phyloP scores from a whole-genome alignment of 176 grass and related monocot species.

The Rhynchospora tenuis region DNA sequence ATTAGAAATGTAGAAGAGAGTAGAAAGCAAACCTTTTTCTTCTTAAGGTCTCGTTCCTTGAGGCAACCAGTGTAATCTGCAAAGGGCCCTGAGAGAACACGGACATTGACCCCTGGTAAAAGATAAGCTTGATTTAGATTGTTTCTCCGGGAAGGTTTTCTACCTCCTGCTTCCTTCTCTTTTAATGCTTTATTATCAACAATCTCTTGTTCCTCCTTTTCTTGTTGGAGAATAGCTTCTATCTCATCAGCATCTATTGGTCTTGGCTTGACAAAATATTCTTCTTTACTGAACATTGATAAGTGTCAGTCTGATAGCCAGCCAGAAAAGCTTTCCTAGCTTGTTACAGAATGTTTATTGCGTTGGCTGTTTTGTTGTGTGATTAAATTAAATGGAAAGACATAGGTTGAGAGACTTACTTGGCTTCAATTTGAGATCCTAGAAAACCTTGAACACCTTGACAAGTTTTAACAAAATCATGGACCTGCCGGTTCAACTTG shows the following conservation, averaged over 20 bases:
- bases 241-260: conserved; percentile 61
- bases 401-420: conserved; percentile 23
- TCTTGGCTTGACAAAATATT: conserved; percentile 88
- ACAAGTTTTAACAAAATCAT: conserved; percentile 69
- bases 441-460: conserved; percentile 74
- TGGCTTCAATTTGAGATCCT: conserved; percentile 70
- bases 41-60: conserved; percentile 54
- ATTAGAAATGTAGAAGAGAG: neutral
- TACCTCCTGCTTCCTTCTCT: conserved; percentile 32
- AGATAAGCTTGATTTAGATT: conserved; percentile 8
- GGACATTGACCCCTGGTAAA: conserved; percentile 46
- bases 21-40: conserved; percentile 49
- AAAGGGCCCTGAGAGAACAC: conserved; percentile 65
- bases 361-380: neutral
- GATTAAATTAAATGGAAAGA: neutral
- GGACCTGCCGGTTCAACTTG: conserved; percentile 64
- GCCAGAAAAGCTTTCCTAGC: neutral
- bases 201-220: conserved; percentile 73
- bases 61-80: conserved; percentile 61
- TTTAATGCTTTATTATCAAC: conserved; percentile 53
- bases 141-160: conserved; percentile 30
- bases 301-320: neutral
- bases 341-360: neutral
- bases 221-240: conserved; percentile 56
- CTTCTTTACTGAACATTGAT: conserved; percentile 35